phyloP scores from a whole-genome alignment of 202 grass and related monocot genomes.

The Eragrostis tef region DNA sequence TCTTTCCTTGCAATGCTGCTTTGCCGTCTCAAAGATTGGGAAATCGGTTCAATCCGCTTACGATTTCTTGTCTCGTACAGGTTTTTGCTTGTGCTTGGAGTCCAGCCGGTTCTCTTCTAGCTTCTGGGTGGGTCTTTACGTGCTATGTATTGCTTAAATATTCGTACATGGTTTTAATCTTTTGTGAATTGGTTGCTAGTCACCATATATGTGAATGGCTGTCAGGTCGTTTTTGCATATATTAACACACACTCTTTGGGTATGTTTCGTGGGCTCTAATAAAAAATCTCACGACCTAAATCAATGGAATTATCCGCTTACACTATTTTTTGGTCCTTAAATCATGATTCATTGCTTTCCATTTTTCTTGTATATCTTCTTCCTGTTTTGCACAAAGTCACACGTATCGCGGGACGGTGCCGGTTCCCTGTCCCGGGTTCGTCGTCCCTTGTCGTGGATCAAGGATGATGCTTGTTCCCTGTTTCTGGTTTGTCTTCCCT shows the following conservation, averaged over 20 bases:
- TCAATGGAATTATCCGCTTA: no score
- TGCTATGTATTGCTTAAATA: slow-evolving; percentile 22
- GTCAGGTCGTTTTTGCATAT: not conserved
- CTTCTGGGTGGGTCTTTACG: slow-evolving; percentile 73
- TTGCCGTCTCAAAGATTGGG: slow-evolving; percentile 13
- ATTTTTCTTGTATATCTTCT: not conserved
- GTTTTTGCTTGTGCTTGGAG: slow-evolving; percentile 99
- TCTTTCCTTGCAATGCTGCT: slow-evolving; percentile 8
- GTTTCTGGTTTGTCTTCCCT: no score
- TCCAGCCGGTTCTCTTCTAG: slow-evolving; percentile 92
- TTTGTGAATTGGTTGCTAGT: not conserved
- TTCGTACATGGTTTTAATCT: slow-evolving; percentile 8
- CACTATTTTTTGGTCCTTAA: not conserved
- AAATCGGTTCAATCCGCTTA: slow-evolving; percentile 29
- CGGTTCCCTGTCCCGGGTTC: not conserved
- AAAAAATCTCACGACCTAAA: no score
- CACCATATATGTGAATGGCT: not conserved
- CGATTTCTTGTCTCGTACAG: slow-evolving; percentile 53
- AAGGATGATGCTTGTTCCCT: not conserved
- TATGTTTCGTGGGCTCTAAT: no score
- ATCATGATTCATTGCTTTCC: not conserved
- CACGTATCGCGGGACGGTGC: not conserved
- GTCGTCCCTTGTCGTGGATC: not conserved
- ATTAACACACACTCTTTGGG: not conserved
- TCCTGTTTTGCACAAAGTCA: not conserved